Conservation (phyloP, 2,329 filamentous ascomycete genomes). For the Diplodia mutila region DNA sequence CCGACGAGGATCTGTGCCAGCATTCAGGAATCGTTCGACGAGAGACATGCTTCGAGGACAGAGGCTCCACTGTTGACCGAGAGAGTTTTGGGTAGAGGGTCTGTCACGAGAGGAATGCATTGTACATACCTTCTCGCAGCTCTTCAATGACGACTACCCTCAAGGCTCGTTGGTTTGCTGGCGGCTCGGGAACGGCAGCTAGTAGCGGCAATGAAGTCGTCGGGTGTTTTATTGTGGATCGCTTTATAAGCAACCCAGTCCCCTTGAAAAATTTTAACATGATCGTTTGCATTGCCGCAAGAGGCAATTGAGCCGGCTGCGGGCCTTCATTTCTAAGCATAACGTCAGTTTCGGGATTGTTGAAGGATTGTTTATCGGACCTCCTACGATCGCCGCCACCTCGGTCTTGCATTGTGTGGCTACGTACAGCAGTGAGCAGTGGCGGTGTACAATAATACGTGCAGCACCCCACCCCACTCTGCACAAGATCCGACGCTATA, state of each 20-base stretch:
- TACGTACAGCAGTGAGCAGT: not conserved
- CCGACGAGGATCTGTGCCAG: too few relatives aligned
- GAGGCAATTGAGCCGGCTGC: not conserved
- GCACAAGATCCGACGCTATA: not conserved
- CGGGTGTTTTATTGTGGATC: not conserved
- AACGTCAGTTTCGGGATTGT: not conserved
- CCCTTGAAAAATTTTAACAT: not conserved
- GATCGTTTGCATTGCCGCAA: not conserved
- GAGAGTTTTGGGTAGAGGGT: too few relatives aligned
- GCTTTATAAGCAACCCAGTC: not conserved
- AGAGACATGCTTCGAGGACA: too few relatives aligned
- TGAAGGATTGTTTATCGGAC: not conserved
- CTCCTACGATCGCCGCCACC: not conserved
- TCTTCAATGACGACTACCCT: not conserved
- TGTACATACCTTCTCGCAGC: not conserved
- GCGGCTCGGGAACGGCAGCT: not conserved
- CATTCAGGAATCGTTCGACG: too few relatives aligned
- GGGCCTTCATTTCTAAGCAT: not conserved
- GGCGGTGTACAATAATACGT: constrained; percentile 6
- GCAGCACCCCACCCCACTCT: not conserved
- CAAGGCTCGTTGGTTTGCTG: not conserved
- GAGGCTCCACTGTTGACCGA: too few relatives aligned
- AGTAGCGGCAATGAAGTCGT: not conserved
- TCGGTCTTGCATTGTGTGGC: not conserved
- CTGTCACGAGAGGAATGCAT: not conserved